A percentile compares a stretch with the other conserved stretches of the same genome.
These are phyloP conservation scores for Agaricales sp. DNA, from an alignment of 1,284 basidiomycete genomes.

Conservation along the genomic window DNA sequence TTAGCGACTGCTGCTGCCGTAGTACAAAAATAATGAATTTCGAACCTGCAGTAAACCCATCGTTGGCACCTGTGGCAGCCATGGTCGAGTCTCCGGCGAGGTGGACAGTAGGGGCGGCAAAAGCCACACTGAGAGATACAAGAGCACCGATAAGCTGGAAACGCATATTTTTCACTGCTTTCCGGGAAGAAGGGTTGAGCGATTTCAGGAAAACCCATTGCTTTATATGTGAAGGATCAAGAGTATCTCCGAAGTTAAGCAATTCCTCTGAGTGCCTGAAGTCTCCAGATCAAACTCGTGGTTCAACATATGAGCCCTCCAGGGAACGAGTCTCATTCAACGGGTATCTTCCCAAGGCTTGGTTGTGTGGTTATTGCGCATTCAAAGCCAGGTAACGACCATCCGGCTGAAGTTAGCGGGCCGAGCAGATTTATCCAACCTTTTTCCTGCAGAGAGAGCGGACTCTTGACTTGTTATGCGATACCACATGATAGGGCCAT, in stretches of 20 bases:
- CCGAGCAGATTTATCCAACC: not conserved
- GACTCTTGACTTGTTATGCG: not conserved
- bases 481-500: conserved; percentile 13
- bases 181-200: not conserved
- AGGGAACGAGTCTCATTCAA: not conserved
- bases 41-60: conserved; percentile 13
- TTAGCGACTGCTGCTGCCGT: too few species aligned
- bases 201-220: not conserved
- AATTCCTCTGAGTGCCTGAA: too few species aligned
- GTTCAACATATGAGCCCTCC: too few species aligned
- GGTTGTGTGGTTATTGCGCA: not conserved
- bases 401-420: not conserved
- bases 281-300: not conserved
- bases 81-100: conserved; percentile 22
- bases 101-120: conserved; percentile 13
- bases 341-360: not conserved
- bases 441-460: not conserved
- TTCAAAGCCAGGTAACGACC: not conserved
- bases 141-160: not conserved
- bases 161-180: not conserved
- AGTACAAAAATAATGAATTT: too few species aligned
- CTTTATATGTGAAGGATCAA: not conserved
- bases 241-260: not conserved
- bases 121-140: not conserved
- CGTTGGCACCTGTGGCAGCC: conserved; percentile 16